A percentile compares a stretch with the other conserved stretches of the same genome.
These are phyloP conservation scores for Penicillium nordicum DNA, from an alignment of 2,329 filamentous ascomycete genomes.

Conservation along the genomic window DNA sequence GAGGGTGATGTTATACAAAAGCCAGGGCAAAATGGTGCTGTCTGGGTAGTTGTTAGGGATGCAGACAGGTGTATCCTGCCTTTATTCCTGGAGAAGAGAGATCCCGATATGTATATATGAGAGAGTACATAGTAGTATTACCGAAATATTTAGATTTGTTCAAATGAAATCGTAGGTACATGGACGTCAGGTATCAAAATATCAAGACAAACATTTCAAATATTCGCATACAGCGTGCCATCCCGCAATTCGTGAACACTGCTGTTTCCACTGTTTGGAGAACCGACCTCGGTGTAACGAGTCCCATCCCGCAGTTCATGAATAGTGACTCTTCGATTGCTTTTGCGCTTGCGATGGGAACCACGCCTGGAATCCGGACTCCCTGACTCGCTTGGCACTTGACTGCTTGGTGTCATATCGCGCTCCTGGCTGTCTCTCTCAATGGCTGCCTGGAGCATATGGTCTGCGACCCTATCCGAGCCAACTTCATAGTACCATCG, in stretches of 20 bases:
- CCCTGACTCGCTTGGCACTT: slow-evolving; percentile 31
- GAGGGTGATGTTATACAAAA: background rate
- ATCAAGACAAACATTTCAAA: slow-evolving; percentile 20
- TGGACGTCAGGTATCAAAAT: background rate
- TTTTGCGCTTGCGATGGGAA: slow-evolving; percentile 29
- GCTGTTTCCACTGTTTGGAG: slow-evolving; percentile 28
- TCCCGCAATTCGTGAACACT: slow-evolving; percentile 44
- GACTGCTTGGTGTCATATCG: slow-evolving; percentile 24
- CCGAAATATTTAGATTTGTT: background rate
- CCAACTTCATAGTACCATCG: slow-evolving; percentile 43
- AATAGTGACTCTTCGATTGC: slow-evolving; percentile 38
- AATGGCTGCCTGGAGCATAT: slow-evolving; percentile 36
- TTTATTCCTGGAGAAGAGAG: background rate
- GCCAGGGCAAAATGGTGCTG: background rate
- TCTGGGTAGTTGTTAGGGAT: background rate
- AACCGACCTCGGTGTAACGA: slow-evolving; percentile 41
- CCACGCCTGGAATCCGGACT: slow-evolving; percentile 31
- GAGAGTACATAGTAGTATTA: background rate
- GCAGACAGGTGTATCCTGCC: background rate
- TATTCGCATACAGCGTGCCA: slow-evolving; percentile 43
- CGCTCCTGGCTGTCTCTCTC: slow-evolving; percentile 27
- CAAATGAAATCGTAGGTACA: background rate
- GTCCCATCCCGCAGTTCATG: slow-evolving; percentile 44
- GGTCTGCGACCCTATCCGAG: slow-evolving; percentile 34
- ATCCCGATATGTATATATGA: background rate